A percentile compares a stretch with the other conserved stretches of the same genome.
Evolutionary conservation across 176 grass and related monocot species (phyloP).

Genomic region (Puccinellia tenuiflora): DNA sequence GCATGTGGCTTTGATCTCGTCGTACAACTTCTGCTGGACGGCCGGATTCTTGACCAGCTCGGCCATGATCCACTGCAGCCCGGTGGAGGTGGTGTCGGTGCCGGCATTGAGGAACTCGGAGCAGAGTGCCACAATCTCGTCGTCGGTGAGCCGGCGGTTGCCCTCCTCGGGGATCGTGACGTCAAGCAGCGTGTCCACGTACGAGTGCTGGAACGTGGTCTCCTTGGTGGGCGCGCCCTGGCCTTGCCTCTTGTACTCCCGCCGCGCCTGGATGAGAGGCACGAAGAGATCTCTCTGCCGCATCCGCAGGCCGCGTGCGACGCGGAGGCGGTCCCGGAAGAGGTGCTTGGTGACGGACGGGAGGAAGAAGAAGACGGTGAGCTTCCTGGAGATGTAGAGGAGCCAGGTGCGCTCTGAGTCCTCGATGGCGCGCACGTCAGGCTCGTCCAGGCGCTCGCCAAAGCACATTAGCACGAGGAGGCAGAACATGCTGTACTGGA

Average conservation of each 20-base stretch:
- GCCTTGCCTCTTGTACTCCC: not conserved
- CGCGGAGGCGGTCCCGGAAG: not conserved
- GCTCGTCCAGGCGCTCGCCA: constrained; percentile 51
- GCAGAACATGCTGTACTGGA: constrained; percentile 55
- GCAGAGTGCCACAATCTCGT: constrained; percentile 29
- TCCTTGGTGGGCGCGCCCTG: not conserved
- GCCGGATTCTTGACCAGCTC: constrained; percentile 57
- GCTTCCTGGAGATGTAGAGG: not conserved
- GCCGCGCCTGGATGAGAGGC: not conserved
- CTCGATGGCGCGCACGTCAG: constrained; percentile 22
- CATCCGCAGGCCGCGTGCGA: not conserved
- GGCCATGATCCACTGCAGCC: constrained; percentile 75
- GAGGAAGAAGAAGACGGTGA: not conserved
- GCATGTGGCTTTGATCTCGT: constrained; percentile 29
- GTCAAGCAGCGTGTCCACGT: constrained; percentile 51
- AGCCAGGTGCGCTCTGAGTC: not conserved
- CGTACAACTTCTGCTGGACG: constrained; percentile 30
- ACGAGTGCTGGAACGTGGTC: constrained; percentile 28
- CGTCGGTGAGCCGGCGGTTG: constrained; percentile 19
- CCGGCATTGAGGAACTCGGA: constrained; percentile 60
- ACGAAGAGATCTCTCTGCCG: not conserved
- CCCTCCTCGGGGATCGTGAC: constrained; percentile 31
- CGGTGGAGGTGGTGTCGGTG: constrained; percentile 57
- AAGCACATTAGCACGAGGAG: constrained; percentile 71
- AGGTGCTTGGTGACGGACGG: not conserved